A percentile compares a stretch with the other conserved stretches of the same genome.
Evolutionary conservation across 345 rosid species (phyloP).

Genomic region (Jatropha curcas): DNA sequence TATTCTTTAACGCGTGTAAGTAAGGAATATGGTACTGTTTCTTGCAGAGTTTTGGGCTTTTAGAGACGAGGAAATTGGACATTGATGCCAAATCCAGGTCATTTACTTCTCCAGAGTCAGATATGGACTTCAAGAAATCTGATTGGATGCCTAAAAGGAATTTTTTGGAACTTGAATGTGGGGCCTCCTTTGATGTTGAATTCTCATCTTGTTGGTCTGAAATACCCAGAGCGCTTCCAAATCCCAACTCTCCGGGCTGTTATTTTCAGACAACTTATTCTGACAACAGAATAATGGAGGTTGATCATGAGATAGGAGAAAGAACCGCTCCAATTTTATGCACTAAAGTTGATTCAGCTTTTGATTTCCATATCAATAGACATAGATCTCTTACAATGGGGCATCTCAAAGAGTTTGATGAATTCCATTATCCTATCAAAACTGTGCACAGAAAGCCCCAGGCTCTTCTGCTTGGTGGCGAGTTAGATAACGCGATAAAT

Average conservation of each 20-base stretch:
- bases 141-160: slow-evolving; percentile 30
- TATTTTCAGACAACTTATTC: slow-evolving; percentile 23
- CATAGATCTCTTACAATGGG: slow-evolving; percentile 30
- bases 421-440: slow-evolving; percentile 9
- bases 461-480: slow-evolving; percentile 48
- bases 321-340: slow-evolving; percentile 23
- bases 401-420: slow-evolving; percentile 29
- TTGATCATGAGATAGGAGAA: slow-evolving; percentile 19
- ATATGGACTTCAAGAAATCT: slow-evolving; percentile 27
- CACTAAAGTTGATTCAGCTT: slow-evolving; percentile 24
- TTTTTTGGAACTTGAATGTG: slow-evolving; percentile 34
- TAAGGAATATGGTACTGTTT: slow-evolving; percentile 18
- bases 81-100: slow-evolving; percentile 27
- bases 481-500: slow-evolving; percentile 30
- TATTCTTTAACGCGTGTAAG: slow-evolving; percentile 17
- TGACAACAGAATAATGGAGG: slow-evolving; percentile 36
- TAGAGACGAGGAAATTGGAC: slow-evolving; percentile 24
- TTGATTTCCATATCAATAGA: slow-evolving; percentile 30
- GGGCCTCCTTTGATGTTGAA: slow-evolving; percentile 27
- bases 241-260: slow-evolving; percentile 34
- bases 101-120: slow-evolving; percentile 32
- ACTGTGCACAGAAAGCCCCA: slow-evolving; percentile 22
- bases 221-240: slow-evolving; percentile 23
- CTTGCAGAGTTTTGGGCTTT: slow-evolving; percentile 39
- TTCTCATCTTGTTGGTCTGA: slow-evolving; percentile 35